Evolutionary conservation across 2,329 filamentous ascomycete genomes (phyloP).

Genomic region (Phaeosphaeriaceae sp.): DNA sequence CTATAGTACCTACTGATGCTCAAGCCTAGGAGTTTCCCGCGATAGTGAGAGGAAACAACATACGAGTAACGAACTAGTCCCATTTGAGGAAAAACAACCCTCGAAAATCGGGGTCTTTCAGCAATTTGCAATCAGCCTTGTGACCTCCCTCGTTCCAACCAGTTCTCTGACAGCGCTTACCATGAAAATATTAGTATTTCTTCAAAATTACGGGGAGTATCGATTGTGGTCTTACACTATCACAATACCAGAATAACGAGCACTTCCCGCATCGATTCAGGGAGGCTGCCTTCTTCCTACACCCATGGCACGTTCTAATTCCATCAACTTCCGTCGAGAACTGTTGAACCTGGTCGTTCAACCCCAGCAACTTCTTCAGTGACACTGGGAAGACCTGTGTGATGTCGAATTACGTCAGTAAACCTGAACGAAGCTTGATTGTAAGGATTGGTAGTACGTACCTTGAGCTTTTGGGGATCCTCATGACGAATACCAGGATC

Average conservation of each 20-base stretch:
- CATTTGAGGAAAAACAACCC: no score
- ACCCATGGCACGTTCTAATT: slow-evolving; percentile 24
- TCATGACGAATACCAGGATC: slow-evolving; percentile 23
- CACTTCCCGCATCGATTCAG: slow-evolving; percentile 24
- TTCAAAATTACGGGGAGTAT: slow-evolving; percentile 7
- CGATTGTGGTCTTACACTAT: slow-evolving; percentile 21
- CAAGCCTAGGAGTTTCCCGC: no score
- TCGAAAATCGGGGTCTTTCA: slow-evolving; percentile 20
- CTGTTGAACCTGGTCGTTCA: slow-evolving; percentile 20
- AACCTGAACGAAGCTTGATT: slow-evolving; percentile 5
- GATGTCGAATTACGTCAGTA: slow-evolving; percentile 2
- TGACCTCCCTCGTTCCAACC: slow-evolving; percentile 23
- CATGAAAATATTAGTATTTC: slow-evolving; percentile 16
- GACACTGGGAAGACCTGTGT: slow-evolving; percentile 27
- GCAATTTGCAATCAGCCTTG: slow-evolving; percentile 22
- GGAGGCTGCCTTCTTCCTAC: slow-evolving; percentile 18
- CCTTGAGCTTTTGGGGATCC: slow-evolving; percentile 25
- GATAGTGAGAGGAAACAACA: no score
- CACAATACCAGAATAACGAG: slow-evolving; percentile 28
- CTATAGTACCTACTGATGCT: no score
- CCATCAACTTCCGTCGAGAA: slow-evolving; percentile 20
- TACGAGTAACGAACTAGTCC: no score
- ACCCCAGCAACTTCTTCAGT: slow-evolving; percentile 18
- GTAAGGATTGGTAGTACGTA: slow-evolving; percentile 12
- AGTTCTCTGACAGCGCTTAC: slow-evolving; percentile 19